Conservation (phyloP, 176 grass and related monocot genomes). For the Triticum monococcum region DNA sequence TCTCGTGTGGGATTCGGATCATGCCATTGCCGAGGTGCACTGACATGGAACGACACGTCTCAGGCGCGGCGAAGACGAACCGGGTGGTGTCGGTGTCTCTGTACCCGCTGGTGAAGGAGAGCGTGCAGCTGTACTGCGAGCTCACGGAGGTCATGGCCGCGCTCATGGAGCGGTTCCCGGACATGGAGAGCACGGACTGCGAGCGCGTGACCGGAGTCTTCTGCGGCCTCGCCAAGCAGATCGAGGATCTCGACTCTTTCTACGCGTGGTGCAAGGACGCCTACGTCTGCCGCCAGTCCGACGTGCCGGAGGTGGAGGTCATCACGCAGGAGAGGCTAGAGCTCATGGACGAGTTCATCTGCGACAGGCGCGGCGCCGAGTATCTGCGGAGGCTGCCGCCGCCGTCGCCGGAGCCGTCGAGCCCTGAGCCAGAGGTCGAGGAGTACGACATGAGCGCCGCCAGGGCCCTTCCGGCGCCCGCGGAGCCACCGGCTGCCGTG, state of each 20-base stretch:
- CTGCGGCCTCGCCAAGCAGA: conserved; percentile 52
- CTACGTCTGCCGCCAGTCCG: conserved; percentile 61
- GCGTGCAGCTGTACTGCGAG: conserved; percentile 79
- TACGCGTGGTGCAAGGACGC: conserved; percentile 68
- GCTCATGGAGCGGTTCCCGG: conserved; percentile 66
- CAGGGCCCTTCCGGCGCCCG: conserved; percentile 54
- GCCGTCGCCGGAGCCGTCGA: conserved; percentile 2
- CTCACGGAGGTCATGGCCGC: conserved; percentile 53
- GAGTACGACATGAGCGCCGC: conserved; percentile 46
- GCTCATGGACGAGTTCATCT: conserved; percentile 87
- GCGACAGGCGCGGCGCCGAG: conserved; percentile 52
- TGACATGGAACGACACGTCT: not conserved
- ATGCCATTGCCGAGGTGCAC: not conserved
- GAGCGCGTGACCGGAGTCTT: conserved; percentile 55
- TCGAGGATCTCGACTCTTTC: conserved; percentile 68
- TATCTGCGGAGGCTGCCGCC: conserved; percentile 7
- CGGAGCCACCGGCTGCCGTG: not conserved
- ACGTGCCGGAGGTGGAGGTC: conserved; percentile 70
- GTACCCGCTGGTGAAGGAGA: conserved; percentile 78
- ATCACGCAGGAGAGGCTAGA: conserved; percentile 76
- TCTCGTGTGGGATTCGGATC: not conserved
- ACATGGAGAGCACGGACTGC: conserved; percentile 58
- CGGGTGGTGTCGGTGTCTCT: conserved; percentile 69
- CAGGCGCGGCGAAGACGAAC: conserved; percentile 71
- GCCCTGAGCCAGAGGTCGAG: conserved; percentile 17